These are phyloP conservation scores for Mycocentrospora acerina DNA, from an alignment of 2,329 filamentous ascomycete genomes.

Conservation along the genomic window DNA sequence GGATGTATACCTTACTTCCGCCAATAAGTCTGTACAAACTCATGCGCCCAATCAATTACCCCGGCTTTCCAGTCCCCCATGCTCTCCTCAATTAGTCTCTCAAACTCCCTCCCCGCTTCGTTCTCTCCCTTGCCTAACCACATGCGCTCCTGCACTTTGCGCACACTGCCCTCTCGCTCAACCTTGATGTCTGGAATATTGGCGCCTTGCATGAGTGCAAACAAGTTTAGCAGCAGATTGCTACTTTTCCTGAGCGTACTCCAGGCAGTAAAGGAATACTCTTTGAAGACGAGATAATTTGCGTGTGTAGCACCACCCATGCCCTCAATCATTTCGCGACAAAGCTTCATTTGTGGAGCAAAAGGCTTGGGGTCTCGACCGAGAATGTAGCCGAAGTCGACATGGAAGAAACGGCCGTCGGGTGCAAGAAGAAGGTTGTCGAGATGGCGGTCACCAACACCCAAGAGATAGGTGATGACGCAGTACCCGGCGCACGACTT, in stretches of 20 bases:
- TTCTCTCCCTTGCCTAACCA: slow-evolving; percentile 89
- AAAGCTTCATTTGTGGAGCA: slow-evolving; percentile 94
- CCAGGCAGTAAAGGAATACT: slow-evolving; percentile 95
- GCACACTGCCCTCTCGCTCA: slow-evolving; percentile 88
- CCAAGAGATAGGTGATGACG: slow-evolving; percentile 96
- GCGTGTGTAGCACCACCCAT: slow-evolving; percentile 85
- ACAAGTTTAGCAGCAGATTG: slow-evolving; percentile 90
- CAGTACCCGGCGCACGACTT: slow-evolving; percentile 97
- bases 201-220: slow-evolving; percentile 95
- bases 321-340: slow-evolving; percentile 96
- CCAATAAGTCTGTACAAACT: slow-evolving; percentile 82
- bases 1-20: slow-evolving; percentile 55
- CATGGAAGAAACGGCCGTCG: slow-evolving; percentile 94
- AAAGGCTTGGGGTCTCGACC: slow-evolving; percentile 97
- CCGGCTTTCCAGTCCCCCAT: slow-evolving; percentile 81
- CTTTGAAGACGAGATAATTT: slow-evolving; percentile 86
- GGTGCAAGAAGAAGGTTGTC: slow-evolving; percentile 92
- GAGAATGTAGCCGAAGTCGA: slow-evolving; percentile 97
- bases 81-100: slow-evolving; percentile 86
- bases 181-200: slow-evolving; percentile 94
- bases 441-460: slow-evolving; percentile 91
- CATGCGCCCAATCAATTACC: slow-evolving; percentile 92
- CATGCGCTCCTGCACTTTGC: slow-evolving; percentile 94
- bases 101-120: slow-evolving; percentile 85
- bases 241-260: slow-evolving; percentile 85